Percentiles rank a stretch among this genome's conserved stretches.
phyloP scores from a whole-genome alignment of 2,329 filamentous ascomycete genomes.

The Xenosphaeropsis pyriputrescens region DNA sequence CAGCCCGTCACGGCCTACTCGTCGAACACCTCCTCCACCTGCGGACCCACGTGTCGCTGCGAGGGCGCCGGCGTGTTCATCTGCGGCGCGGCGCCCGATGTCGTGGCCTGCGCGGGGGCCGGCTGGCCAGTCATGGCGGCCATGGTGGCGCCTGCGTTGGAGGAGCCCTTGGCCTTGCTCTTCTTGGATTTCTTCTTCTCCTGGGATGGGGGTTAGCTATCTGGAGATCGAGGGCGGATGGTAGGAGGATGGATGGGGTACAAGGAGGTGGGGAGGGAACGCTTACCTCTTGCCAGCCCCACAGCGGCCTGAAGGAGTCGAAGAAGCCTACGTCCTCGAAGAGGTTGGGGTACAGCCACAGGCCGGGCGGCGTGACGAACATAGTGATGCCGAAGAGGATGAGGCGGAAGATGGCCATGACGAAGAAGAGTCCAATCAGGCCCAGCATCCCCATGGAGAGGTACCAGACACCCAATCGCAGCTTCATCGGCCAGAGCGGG shows the following conservation, averaged over 20 bases:
- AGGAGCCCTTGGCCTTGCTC: conserved; percentile 13
- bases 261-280: background rate
- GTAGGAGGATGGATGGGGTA: background rate
- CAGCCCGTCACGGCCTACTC: background rate
- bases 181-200: conserved; percentile 21
- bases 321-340: conserved; percentile 99
- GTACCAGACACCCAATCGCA: conserved; percentile 94
- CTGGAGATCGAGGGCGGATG: too few relatives aligned
- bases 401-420: conserved; percentile 92
- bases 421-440: conserved; percentile 84
- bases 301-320: conserved; percentile 88
- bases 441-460: conserved; percentile 87
- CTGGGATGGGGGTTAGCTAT: conserved; percentile 4
- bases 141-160: conserved; percentile 13
- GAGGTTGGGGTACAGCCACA: conserved; percentile 97
- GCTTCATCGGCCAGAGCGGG: conserved; percentile 83
- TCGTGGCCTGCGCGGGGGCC: conserved; percentile 16
- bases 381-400: conserved; percentile 91
- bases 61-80: conserved; percentile 17
- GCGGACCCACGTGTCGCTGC: conserved; percentile 24
- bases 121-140: conserved; percentile 19
- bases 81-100: conserved; percentile 22
- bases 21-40: conserved; percentile 26
- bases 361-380: conserved; percentile 67
- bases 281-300: conserved; percentile 94